A percentile compares a stretch with the other conserved stretches of the same genome.
Conservation (phyloP, 371 early-diverging fungal genomes). For the Mycotypha africana region DNA sequence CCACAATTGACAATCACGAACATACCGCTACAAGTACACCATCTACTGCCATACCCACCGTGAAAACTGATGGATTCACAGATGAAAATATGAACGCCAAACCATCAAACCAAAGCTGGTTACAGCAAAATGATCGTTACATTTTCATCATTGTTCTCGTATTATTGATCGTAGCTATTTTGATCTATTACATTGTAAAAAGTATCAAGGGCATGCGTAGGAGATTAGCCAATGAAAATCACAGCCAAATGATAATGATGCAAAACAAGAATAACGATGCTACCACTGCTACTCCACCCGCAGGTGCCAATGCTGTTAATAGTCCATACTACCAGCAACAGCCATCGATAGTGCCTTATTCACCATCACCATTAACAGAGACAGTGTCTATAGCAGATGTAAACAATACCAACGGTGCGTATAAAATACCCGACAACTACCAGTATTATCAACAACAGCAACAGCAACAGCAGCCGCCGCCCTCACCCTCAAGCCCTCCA, state of each 20-base stretch:
- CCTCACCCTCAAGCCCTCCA: too few species aligned
- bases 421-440: too few species aligned
- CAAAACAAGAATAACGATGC: too few species aligned
- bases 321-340: too few species aligned
- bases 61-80: slow-evolving; percentile 10
- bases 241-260: slow-evolving; percentile 18
- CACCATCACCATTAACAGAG: slow-evolving; percentile 13
- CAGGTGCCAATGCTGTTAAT: slow-evolving; percentile 1
- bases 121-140: slow-evolving; percentile 12
- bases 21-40: not conserved
- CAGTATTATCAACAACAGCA: too few species aligned
- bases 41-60: not conserved
- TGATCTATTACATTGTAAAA: slow-evolving; percentile 20
- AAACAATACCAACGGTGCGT: slow-evolving; percentile 1
- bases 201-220: slow-evolving; percentile 22
- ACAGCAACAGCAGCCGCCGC: too few species aligned
- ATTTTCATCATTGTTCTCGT: slow-evolving; percentile 17
- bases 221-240: slow-evolving; percentile 18
- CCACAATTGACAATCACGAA: too few species aligned
- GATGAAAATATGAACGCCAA: not conserved
- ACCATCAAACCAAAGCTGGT: slow-evolving; percentile 14
- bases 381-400: slow-evolving; percentile 8
- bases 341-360: too few species aligned
- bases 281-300: too few species aligned
- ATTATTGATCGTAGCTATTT: slow-evolving; percentile 9